These are phyloP conservation scores for Vitis hybrid DNA, from an alignment of 177 flowering plant species.

Conservation along the genomic window DNA sequence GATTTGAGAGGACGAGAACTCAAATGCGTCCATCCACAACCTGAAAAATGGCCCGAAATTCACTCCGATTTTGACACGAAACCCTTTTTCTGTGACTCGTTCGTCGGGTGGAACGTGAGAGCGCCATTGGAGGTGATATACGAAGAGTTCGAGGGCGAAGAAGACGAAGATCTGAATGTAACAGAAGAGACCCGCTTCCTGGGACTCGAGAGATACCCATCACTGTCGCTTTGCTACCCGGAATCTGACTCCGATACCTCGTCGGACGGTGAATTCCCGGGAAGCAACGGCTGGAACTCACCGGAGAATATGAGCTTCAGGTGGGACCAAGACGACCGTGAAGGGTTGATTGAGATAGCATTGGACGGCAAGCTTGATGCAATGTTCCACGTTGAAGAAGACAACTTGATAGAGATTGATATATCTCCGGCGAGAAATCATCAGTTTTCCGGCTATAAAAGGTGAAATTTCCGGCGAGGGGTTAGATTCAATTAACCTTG, in stretches of 20 bases:
- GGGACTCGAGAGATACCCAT: conserved; percentile 33
- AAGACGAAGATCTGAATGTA: conserved; percentile 22
- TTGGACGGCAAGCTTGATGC: conserved; percentile 22
- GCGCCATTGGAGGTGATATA: conserved; percentile 82
- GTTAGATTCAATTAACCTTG: conserved; percentile 12
- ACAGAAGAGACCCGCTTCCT: conserved; percentile 8
- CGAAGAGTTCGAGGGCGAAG: conserved; percentile 66
- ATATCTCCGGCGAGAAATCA: conserved; percentile 35
- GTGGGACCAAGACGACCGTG: conserved; percentile 63
- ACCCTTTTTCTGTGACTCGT: conserved; percentile 26
- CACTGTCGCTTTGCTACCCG: conserved; percentile 49
- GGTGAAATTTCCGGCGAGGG: neutral
- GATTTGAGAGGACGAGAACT: conserved; percentile 2
- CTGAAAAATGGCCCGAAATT: conserved; percentile 7
- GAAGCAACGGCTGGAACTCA: conserved; percentile 37
- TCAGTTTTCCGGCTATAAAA: conserved; percentile 2
- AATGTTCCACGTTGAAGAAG: conserved; percentile 52
- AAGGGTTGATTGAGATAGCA: conserved; percentile 62
- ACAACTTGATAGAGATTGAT: conserved; percentile 78
- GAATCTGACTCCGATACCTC: conserved; percentile 65
- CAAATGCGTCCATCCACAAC: conserved; percentile 17
- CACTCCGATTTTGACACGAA: conserved; percentile 10
- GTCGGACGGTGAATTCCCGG: conserved; percentile 45
- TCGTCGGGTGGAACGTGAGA: conserved; percentile 61
- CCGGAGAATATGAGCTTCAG: conserved; percentile 37